phyloP scores from a whole-genome alignment of 2,329 filamentous ascomycete species.

The Lasiodiplodia citricola region DNA sequence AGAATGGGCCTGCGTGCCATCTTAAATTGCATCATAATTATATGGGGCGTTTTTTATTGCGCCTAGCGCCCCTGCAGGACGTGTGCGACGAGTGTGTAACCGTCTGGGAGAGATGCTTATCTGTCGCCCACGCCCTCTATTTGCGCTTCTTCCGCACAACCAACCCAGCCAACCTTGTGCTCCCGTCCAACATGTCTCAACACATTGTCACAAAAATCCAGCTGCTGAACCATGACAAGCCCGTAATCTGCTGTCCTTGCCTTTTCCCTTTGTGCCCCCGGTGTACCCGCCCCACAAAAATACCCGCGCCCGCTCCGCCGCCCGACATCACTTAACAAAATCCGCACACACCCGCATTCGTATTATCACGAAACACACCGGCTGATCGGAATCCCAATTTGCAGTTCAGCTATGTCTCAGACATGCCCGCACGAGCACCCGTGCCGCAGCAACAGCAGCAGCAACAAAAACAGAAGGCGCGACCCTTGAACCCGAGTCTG shows the following conservation, averaged over 20 bases:
- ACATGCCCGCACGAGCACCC: background rate
- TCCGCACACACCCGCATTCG: background rate
- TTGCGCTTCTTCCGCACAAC: background rate
- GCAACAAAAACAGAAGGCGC: background rate
- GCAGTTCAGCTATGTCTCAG: conserved; percentile 22
- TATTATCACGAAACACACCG: background rate
- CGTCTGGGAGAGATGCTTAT: background rate
- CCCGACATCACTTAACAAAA: background rate
- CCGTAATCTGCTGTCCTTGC: conserved; percentile 17
- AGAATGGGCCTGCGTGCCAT: background rate
- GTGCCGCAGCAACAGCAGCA: background rate
- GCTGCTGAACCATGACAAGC: conserved; percentile 13
- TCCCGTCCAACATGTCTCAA: background rate
- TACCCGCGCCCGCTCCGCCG: background rate
- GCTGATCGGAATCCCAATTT: conserved; percentile 2
- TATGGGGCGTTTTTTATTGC: conserved; percentile 3
- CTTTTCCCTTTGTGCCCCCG: background rate
- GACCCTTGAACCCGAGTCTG: background rate
- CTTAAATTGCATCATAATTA: background rate
- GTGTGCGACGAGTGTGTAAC: conserved; percentile 19
- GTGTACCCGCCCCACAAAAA: background rate
- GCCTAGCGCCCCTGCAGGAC: background rate
- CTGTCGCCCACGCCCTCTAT: background rate
- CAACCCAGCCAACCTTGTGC: background rate
- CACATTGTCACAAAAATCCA: conserved; percentile 6